Base-by-base conservation (phyloP, 1,284 basidiomycete species). In the Marasmius fiardii region DNA sequence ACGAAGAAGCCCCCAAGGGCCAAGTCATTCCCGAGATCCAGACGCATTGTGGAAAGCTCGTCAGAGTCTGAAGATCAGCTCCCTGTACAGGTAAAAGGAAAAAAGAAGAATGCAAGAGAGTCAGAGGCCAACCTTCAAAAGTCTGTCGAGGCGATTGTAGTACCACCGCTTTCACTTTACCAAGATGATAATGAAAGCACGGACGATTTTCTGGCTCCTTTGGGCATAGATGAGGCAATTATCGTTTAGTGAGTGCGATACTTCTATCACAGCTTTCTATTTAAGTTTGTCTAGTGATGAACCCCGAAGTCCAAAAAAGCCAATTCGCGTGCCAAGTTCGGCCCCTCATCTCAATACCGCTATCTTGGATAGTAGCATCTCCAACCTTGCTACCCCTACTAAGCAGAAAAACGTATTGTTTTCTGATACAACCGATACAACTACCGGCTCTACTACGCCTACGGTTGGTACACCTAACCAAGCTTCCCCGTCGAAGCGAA, bases 241-340 rank as follows among this genome's bases (percentile, higher is more conserved):
- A 16, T 43, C 16, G 20, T 49, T 35, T 33, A 20, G 37, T 52
- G 20, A 12, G 28, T 47, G 4, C 10, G 18, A 45, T 50, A 52
- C 2, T 28, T 23, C 53, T 45, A 20, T 35, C 28, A 51, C 48
- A 23, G 24, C 69, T 65, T 47, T 49, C 16, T 33, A 11, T 18
- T 18, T 5, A n/a, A 49, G 4, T 3, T 6, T 14, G 10, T 8
- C n/a, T 52, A 80, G 78, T 16, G 65, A 83, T 56, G 81, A 81
- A 56, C 79, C 81, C 8, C 75, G 65, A 48, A 69, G 68, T 47
- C 72, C 77, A 11, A 72, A 71, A 34, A 81, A 70, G 58, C 83
- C 81, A 6, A 59, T 77, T 28, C 72, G 64, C n/a, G 58, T 56
- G 34, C 57, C 54, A 33, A 50, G 44, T 49, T 63, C 11, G 12